phyloP scores from a whole-genome alignment of 2,329 filamentous ascomycete genomes.

The Alternaria ventricosa region DNA sequence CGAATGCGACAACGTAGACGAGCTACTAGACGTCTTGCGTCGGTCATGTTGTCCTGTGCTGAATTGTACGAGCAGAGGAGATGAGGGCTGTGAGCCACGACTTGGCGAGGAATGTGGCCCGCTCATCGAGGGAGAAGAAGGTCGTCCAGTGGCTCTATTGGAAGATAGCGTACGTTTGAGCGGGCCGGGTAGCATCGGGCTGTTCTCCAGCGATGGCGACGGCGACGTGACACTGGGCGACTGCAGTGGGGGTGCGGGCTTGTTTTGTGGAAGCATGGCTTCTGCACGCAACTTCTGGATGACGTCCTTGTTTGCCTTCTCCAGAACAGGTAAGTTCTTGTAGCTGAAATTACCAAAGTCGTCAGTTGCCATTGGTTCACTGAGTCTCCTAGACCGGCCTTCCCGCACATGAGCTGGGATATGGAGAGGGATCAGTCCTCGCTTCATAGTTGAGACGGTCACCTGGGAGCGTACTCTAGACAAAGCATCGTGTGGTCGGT shows the following conservation, averaged over 20 bases:
- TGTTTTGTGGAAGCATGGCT: constrained; percentile 74
- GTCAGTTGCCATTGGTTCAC: constrained; percentile 85
- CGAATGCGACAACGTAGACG: constrained; percentile 82
- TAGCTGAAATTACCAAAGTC: constrained; percentile 97
- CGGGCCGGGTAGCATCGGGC: constrained; percentile 79
- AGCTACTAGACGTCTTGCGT: constrained; percentile 90
- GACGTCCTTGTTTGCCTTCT: constrained; percentile 98
- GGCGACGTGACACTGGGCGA: constrained; percentile 58
- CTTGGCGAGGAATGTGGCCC: constrained; percentile 87
- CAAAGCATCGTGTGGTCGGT: constrained; percentile 92
- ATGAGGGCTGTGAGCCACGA: constrained; percentile 82
- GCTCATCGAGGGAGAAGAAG: constrained; percentile 84
- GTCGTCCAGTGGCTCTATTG: constrained; percentile 73
- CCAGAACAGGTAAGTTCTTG: constrained; percentile 94
- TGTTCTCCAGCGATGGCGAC: constrained; percentile 79
- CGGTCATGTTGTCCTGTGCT: constrained; percentile 85
- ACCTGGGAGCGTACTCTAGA: constrained; percentile 88
- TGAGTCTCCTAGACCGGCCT: constrained; percentile 82
- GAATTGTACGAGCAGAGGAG: constrained; percentile 95
- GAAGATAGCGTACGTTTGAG: constrained; percentile 84
- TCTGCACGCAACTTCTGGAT: constrained; percentile 95
- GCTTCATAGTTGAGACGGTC: constrained; percentile 80
- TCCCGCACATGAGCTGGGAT: constrained; percentile 97
- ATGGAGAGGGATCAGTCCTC: constrained; percentile 90
- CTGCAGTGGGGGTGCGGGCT: constrained; percentile 51